Evolutionary conservation across 257 asterid species (phyloP).

Genomic region (Salvia splendens): DNA sequence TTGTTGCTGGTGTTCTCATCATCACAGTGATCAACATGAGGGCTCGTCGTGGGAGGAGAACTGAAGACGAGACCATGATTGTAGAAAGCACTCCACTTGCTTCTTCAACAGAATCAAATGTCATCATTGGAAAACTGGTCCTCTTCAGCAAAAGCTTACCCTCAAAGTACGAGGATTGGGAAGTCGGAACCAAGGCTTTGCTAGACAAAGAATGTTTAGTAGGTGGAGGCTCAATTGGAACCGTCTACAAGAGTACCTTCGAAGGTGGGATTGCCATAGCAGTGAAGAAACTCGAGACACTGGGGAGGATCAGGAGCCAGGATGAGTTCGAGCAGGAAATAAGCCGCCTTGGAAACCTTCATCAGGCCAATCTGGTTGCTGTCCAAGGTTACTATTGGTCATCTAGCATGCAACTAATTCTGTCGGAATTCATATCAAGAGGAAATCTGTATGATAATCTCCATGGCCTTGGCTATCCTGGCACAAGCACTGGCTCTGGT

Average conservation of each 20-base stretch:
- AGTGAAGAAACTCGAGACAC: slow-evolving; percentile 78
- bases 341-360: slow-evolving; percentile 68
- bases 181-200: slow-evolving; percentile 87
- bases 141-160: slow-evolving; percentile 82
- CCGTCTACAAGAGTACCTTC: slow-evolving; percentile 74
- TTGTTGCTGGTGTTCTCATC: slow-evolving; percentile 66
- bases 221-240: slow-evolving; percentile 92
- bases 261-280: slow-evolving; percentile 79
- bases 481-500: slow-evolving; percentile 67
- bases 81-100: slow-evolving; percentile 77
- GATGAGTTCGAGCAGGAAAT: slow-evolving; percentile 90
- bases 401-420: slow-evolving; percentile 71
- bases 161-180: slow-evolving; percentile 95
- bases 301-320: slow-evolving; percentile 80
- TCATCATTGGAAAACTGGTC: slow-evolving; percentile 82
- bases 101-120: slow-evolving; percentile 72
- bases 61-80: slow-evolving; percentile 51
- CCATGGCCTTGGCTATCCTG: slow-evolving; percentile 64
- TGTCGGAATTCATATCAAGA: slow-evolving; percentile 62
- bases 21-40: slow-evolving; percentile 67
- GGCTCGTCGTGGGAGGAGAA: slow-evolving; percentile 54
- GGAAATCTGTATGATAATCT: slow-evolving; percentile 80
- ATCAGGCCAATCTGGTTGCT: slow-evolving; percentile 68
- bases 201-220: slow-evolving; percentile 79
- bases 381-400: slow-evolving; percentile 94